These are phyloP conservation scores for Rhizopus stolonifer DNA, from an alignment of 371 early-diverging fungal species.

Conservation along the genomic window DNA sequence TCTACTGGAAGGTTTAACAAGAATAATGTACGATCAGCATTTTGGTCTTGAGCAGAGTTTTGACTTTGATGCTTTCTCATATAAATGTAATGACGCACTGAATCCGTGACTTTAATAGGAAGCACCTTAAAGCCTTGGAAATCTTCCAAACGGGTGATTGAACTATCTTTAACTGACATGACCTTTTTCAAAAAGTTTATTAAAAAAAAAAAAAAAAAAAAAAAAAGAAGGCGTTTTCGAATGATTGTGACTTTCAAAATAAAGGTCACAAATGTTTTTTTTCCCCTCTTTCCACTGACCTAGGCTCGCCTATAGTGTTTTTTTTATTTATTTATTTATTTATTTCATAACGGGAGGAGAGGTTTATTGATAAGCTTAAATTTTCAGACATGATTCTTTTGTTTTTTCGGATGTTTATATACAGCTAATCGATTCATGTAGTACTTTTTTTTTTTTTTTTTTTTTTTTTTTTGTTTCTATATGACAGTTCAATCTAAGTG, in stretches of 20 bases:
- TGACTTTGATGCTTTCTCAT: conserved; percentile 68
- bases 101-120: conserved; percentile 49
- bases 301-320: too few species aligned
- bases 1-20: conserved; percentile 83
- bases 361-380: too few species aligned
- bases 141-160: conserved; percentile 37
- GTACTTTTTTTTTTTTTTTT: too few species aligned
- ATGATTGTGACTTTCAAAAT: not conserved
- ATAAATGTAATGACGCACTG: conserved; percentile 64
- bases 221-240: not conserved
- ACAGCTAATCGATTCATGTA: too few species aligned
- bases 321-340: too few species aligned
- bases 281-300: not conserved
- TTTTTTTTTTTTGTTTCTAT: too few species aligned
- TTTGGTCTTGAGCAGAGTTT: conserved; percentile 42
- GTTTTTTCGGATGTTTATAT: too few species aligned
- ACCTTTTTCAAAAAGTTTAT: conserved; percentile 5
- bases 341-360: too few species aligned
- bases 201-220: conserved; percentile 1
- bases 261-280: not conserved
- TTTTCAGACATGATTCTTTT: too few species aligned
- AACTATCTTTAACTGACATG: not conserved
- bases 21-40: conserved; percentile 77
- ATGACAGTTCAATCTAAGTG: too few species aligned
- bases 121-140: conserved; percentile 58